Conservation (phyloP, 768 basidiomycete species). For the Calocera viscosa region DNA sequence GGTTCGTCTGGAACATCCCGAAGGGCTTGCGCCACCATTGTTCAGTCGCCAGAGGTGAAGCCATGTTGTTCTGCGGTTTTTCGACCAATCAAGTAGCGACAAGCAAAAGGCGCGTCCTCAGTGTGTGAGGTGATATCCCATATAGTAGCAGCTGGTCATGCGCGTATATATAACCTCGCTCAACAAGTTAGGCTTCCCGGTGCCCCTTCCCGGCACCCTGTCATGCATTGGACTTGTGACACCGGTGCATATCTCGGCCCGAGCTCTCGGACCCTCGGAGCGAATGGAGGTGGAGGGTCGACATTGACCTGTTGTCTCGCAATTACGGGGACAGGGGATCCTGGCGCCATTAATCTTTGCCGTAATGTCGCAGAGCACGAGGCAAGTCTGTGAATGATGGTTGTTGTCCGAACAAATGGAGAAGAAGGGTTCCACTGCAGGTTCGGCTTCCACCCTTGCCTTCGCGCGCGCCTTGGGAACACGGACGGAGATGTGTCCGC, state of each 20-base stretch:
- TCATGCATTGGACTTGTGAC: background rate
- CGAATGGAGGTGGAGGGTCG: constrained; percentile 5
- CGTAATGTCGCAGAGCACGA: too few species aligned
- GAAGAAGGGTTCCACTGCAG: too few species aligned
- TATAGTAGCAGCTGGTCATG: background rate
- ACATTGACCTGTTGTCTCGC: background rate
- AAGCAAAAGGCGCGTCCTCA: background rate
- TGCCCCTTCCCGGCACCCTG: background rate
- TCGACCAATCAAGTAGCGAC: background rate
- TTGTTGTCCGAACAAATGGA: too few species aligned
- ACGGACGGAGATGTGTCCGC: too few species aligned
- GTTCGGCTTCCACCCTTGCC: too few species aligned
- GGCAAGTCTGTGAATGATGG: too few species aligned
- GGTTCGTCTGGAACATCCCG: constrained; percentile 6
- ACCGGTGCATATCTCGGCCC: background rate
- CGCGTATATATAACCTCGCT: background rate
- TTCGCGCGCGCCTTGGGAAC: too few species aligned
- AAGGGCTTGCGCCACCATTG: constrained; percentile 9
- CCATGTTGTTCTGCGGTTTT: background rate
- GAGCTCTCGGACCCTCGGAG: constrained; percentile 6
- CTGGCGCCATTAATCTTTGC: too few species aligned
- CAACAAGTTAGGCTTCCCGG: background rate
- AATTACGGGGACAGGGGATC: background rate
- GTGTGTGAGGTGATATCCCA: background rate
- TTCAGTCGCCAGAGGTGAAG: background rate